Base-by-base conservation (phyloP, 805 yeast genomes). In the Starmerella davenportii region DNA sequence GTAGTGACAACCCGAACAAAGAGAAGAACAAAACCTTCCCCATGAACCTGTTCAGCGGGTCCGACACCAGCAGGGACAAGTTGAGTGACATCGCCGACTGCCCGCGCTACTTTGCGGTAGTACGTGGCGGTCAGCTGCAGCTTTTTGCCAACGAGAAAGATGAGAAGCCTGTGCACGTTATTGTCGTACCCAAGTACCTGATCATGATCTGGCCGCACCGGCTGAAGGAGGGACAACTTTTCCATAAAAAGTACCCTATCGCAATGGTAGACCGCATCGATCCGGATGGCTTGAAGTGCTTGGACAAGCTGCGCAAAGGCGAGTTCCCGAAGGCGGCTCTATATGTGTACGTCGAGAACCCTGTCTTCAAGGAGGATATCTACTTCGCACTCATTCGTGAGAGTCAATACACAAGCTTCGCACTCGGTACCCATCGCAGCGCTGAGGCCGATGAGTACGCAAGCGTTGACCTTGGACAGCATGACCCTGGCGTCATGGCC, bases 311-410 rank as follows among this genome's bases (percentile, higher is more conserved):
- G 19, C 21, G 15, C 21, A 18, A 21, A 5, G 37, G 32, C 15
- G 44, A 23, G 44, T 53, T 56, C 3, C 64, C 67, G 2, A 49
- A 52, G n/a, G 49, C 50, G 40, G 53, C 66, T 4, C 69, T 70
- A 49, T 87, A 69, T 55, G 57, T 87, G 3, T 80, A 82, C 55
- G 69, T 76, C 33, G 93, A 82, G 48, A 67, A 73, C 36, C 81
- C 84, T 47, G 68, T 68, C 40, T 84, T 77, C 35, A 87, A 87
- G 51, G 98, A 90, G 56, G 94, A 87, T 54, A 76, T 95, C 79
- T 90, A 87, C 54, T 84, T 82, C 57, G 74, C 80, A 1, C 62
- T 90, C 39, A 64, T 87, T n/a, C 64, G 76, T 40, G 92, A 41
- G 24, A 38, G 46, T 34, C 44, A 41, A 17, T 29, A 29, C 32